These are phyloP conservation scores for Thelephora terrestris DNA, from an alignment of 1,284 basidiomycete species.

Conservation along the genomic window DNA sequence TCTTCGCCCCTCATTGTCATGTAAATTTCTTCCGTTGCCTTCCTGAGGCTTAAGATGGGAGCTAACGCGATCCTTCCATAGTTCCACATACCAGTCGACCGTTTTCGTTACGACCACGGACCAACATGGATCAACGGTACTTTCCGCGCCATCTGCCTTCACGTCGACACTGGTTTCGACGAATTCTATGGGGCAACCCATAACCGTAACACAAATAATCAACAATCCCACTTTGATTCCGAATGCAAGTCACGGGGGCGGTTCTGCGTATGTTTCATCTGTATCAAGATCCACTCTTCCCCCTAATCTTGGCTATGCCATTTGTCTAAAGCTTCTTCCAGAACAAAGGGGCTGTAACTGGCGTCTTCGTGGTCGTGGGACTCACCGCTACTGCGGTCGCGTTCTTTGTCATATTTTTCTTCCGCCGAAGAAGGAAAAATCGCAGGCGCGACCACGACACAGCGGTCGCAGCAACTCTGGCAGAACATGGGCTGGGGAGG, in stretches of 20 bases:
- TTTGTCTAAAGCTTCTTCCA: constrained; percentile 48
- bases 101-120: constrained; percentile 51
- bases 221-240: constrained; percentile 57
- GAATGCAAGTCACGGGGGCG: constrained; percentile 27
- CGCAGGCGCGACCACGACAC: constrained; percentile 54
- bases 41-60: constrained; percentile 3
- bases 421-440: constrained; percentile 51
- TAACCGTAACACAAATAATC: constrained; percentile 49
- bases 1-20: not conserved
- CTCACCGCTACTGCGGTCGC: constrained; percentile 59
- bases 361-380: constrained; percentile 68
- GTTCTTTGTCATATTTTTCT: constrained; percentile 59
- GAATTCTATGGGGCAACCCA: constrained; percentile 35
- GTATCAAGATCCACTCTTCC: not conserved
- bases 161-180: constrained; percentile 49
- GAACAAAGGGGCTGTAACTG: constrained; percentile 67
- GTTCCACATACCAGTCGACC: constrained; percentile 44
- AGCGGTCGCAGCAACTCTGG: constrained; percentile 54
- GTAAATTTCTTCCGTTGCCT: not conserved
- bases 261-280: constrained; percentile 8
- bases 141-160: constrained; percentile 42
- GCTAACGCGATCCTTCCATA: constrained; percentile 18
- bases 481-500: constrained; percentile 22
- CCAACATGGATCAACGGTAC: constrained; percentile 36
- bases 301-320: constrained; percentile 8